These are phyloP conservation scores for Aspergillus sp. DNA, from an alignment of 2,329 filamentous ascomycete genomes.

Conservation along the genomic window DNA sequence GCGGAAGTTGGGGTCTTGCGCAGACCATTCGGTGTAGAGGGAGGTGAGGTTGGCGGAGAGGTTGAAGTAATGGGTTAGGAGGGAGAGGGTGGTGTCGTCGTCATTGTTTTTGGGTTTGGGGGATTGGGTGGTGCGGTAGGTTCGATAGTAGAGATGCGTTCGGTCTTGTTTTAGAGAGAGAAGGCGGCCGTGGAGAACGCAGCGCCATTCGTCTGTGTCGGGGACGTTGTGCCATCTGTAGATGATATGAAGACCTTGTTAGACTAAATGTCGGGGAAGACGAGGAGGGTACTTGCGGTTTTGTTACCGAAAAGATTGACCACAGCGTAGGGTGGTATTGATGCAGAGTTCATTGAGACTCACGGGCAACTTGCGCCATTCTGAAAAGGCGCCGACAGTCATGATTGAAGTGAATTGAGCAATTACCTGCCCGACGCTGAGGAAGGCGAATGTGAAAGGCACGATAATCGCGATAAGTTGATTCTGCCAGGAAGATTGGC, in stretches of 20 bases:
- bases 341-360: conserved; percentile 85
- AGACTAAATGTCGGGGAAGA: not conserved
- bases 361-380: conserved; percentile 86
- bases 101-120: conserved; percentile 17
- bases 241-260: conserved; percentile 12
- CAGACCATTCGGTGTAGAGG: conserved; percentile 86
- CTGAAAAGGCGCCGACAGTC: conserved; percentile 57
- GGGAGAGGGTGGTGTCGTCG: conserved; percentile 65
- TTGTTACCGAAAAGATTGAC: conserved; percentile 77
- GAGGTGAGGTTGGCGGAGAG: conserved; percentile 71
- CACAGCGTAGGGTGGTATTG: conserved; percentile 89
- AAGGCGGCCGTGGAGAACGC: conserved; percentile 81
- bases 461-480: not conserved
- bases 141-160: conserved; percentile 75
- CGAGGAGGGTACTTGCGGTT: not conserved
- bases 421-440: not conserved
- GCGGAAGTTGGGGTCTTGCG: conserved; percentile 82
- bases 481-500: conserved; percentile 26
- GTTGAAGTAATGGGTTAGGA: conserved; percentile 86
- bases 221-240: conserved; percentile 77
- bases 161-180: conserved; percentile 82
- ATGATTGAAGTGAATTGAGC: conserved; percentile 22
- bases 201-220: conserved; percentile 81
- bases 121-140: conserved; percentile 54
- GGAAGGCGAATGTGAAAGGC: not conserved